Conservation (phyloP, 2,329 filamentous ascomycete genomes). For the Ilyonectria robusta region DNA sequence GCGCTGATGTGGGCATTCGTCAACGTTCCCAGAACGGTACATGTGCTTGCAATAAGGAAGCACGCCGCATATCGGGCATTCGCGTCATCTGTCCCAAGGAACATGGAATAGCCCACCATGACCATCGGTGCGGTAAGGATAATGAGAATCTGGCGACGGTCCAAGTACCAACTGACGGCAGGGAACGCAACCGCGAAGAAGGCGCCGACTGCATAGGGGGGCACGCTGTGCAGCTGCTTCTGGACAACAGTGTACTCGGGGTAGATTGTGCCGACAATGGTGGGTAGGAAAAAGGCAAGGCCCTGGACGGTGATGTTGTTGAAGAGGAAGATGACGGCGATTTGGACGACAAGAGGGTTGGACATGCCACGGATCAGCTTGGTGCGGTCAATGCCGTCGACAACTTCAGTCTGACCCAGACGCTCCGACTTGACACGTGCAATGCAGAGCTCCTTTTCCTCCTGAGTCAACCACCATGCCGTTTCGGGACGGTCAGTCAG, state of each 20-base stretch:
- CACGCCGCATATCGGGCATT: conserved; percentile 73
- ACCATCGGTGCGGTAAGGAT: conserved; percentile 68
- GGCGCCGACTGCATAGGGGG: conserved; percentile 74
- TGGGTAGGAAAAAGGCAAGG: conserved; percentile 76
- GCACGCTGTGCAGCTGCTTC: conserved; percentile 76
- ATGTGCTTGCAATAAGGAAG: conserved; percentile 73
- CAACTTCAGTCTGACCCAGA: conserved; percentile 70
- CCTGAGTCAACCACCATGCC: conserved; percentile 73
- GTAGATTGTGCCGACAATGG: conserved; percentile 76
- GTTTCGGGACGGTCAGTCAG: conserved; percentile 77
- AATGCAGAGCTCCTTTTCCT: conserved; percentile 75
- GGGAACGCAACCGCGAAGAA: conserved; percentile 72
- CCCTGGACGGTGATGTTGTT: conserved; percentile 78
- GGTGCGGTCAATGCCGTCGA: conserved; percentile 71
- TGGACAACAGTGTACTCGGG: conserved; percentile 68
- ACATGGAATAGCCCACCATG: conserved; percentile 76
- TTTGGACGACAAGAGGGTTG: conserved; percentile 69
- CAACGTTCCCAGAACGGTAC: conserved; percentile 73
- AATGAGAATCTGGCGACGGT: conserved; percentile 69
- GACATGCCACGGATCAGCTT: conserved; percentile 73
- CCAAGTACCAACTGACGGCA: conserved; percentile 69
- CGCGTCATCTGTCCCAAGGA: conserved; percentile 64
- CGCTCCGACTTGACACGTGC: conserved; percentile 73
- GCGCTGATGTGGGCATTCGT: conserved; percentile 74
- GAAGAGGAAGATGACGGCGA: conserved; percentile 72